Percentiles rank a stretch among this genome's conserved stretches.
Evolutionary conservation across 2,329 filamentous ascomycete species (phyloP).

Genomic region (Xylaria sp.): DNA sequence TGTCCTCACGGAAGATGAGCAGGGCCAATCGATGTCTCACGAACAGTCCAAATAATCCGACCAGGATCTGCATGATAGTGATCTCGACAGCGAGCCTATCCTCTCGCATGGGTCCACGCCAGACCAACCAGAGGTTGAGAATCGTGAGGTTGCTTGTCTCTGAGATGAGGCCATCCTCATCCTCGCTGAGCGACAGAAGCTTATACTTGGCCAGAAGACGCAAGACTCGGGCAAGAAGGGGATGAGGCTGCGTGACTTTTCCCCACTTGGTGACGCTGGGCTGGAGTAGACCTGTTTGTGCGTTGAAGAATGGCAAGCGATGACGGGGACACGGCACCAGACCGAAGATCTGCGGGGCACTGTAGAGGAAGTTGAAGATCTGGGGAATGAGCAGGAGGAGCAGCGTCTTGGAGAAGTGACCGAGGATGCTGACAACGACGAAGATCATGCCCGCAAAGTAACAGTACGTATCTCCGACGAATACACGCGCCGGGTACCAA

Average conservation of each 20-base stretch:
- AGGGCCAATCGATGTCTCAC: constrained; percentile 80
- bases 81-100: constrained; percentile 77
- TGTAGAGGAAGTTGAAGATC: constrained; percentile 95
- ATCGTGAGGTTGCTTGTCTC: constrained; percentile 89
- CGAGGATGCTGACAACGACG: constrained; percentile 90
- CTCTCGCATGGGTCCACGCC: constrained; percentile 87
- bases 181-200: constrained; percentile 62
- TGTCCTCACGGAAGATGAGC: constrained; percentile 86
- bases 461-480: constrained; percentile 98
- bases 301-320: constrained; percentile 83
- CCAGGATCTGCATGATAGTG: constrained; percentile 66
- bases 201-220: constrained; percentile 63
- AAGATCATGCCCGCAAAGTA: constrained; percentile 99
- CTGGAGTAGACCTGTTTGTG: constrained; percentile 76
- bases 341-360: constrained; percentile 82
- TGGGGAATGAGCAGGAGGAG: constrained; percentile 87
- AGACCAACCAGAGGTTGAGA: constrained; percentile 92
- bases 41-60: constrained; percentile 79
- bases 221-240: constrained; percentile 57
- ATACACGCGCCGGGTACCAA: constrained; percentile 91
- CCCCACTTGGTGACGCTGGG: constrained; percentile 76
- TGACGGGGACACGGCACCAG: constrained; percentile 90
- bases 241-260: constrained; percentile 60
- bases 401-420: constrained; percentile 96
- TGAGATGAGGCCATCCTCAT: constrained; percentile 63